Evolutionary conservation across 371 early-diverging fungal genomes (phyloP).

Genomic region (Mortierella sp.): DNA sequence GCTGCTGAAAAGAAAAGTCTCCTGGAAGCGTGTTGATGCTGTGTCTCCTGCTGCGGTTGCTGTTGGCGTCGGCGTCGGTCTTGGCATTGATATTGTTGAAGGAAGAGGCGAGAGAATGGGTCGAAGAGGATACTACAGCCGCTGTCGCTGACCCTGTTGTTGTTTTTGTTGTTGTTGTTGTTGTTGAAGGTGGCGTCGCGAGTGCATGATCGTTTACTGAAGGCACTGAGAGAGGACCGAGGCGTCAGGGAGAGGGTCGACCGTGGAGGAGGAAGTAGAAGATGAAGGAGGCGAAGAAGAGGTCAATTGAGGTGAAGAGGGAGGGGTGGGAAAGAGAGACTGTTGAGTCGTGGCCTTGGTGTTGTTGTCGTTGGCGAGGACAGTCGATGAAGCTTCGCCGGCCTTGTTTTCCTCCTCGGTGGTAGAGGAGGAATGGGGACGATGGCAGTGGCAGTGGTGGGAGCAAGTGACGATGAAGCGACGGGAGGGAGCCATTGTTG

Average conservation of each 20-base stretch:
- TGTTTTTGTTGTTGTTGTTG: neutral
- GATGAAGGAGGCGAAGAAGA: constrained; percentile 16
- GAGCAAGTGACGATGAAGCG: constrained; percentile 53
- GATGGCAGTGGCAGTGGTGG: constrained; percentile 48
- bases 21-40: neutral
- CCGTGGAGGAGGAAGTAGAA: constrained; percentile 17
- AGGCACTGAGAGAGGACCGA: neutral
- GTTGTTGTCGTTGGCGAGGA: neutral
- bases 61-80: neutral
- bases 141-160: neutral
- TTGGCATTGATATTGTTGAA: neutral
- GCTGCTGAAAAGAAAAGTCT: neutral
- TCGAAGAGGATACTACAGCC: neutral
- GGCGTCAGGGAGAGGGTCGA: neutral
- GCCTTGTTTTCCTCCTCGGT: neutral
- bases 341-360: neutral
- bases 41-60: neutral
- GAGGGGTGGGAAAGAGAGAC: constrained; percentile 37
- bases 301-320: constrained; percentile 31
- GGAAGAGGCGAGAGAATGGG: neutral
- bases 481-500: constrained; percentile 36
- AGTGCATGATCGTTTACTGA: neutral
- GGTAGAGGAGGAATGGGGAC: neutral
- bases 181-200: neutral
- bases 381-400: neutral